Evolutionary conservation across 2,329 filamentous ascomycete genomes (phyloP), one percentile per base, ranked within the genome.

Genomic region (Phialophora chinensis): DNA sequence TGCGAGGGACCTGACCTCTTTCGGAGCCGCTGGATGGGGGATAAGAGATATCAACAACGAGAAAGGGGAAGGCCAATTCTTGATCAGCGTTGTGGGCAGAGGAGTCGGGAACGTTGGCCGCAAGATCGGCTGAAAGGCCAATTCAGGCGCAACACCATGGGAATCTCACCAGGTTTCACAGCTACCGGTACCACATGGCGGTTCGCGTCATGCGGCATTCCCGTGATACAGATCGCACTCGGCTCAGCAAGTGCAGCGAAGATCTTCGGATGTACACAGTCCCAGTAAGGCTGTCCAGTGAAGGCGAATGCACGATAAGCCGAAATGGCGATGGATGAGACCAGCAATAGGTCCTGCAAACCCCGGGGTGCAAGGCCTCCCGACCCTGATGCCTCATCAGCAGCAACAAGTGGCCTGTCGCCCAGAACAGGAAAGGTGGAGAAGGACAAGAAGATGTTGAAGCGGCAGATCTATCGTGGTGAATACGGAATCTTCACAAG

Each of bases 51-150:
- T 87, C 12, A 85, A 87, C 29, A 86, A 90, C 52, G 87, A 87
- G 38, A 86, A 84, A 17, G 79, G 83, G 62, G 82, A 80, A 5
- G 79, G 81, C 20, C 91, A 96, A 77, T 85, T 98, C 60, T 86
- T 97, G 67, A 84, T 99, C 73, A 96, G 92, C 72, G 90, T 99
- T 52, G 96, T 98, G 75, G 95, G 95, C 35, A 89, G 88, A 73
- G 95, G 95, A 52, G 91, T 99, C 66, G 95, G 95, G 33, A 99
- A 98, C 77, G 91, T 98, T 57, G 94, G 94, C 61, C 88, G 93
- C 75, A 98, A 98, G 81, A 90, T 97, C 77, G 87, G 87, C 69
- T 89, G 78, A 82, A 54, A 20, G 7, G 17, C 38, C 17, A n/a
- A 7, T 44, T 5, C 38, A 44, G 17, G 17, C 14, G 17, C 38